Conservation (phyloP, 345 rosid species). For the Pseudoturritis turrita region DNA sequence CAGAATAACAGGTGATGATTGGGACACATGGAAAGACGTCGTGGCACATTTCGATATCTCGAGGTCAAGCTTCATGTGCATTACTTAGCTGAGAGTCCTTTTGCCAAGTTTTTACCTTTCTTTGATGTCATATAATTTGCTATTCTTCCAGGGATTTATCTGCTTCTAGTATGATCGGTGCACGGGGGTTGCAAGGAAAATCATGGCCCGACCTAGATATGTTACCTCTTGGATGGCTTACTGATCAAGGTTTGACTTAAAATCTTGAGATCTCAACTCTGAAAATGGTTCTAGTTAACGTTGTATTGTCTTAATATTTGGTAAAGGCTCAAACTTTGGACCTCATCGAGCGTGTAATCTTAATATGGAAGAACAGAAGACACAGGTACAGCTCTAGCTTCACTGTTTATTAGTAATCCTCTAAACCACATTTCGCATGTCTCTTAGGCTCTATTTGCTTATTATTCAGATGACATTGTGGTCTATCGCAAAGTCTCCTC, state of each 20-base stretch:
- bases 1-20: slow-evolving; percentile 88
- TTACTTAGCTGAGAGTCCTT: not conserved
- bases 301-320: slow-evolving; percentile 7
- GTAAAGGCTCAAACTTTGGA: slow-evolving; percentile 62
- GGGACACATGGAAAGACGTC: slow-evolving; percentile 91
- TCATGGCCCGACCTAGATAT: slow-evolving; percentile 96
- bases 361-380: slow-evolving; percentile 58
- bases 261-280: not conserved
- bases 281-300: not conserved
- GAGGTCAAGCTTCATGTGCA: slow-evolving; percentile 41
- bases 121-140: slow-evolving; percentile 2
- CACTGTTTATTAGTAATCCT: not conserved
- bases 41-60: slow-evolving; percentile 72
- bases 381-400: slow-evolving; percentile 49
- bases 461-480: slow-evolving; percentile 82
- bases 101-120: not conserved
- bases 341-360: slow-evolving; percentile 74
- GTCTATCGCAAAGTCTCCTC: slow-evolving; percentile 89
- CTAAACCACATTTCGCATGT: not conserved
- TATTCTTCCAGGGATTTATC: slow-evolving; percentile 56
- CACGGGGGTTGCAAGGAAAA: slow-evolving; percentile 56
- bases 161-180: slow-evolving; percentile 59
- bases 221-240: slow-evolving; percentile 92
- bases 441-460: slow-evolving; percentile 10
- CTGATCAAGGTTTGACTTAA: slow-evolving; percentile 56